Evolutionary conservation across 73 alveolate species (phyloP), one percentile per base, ranked within the genome.

Genomic region (Paramecium octaurelia): DNA sequence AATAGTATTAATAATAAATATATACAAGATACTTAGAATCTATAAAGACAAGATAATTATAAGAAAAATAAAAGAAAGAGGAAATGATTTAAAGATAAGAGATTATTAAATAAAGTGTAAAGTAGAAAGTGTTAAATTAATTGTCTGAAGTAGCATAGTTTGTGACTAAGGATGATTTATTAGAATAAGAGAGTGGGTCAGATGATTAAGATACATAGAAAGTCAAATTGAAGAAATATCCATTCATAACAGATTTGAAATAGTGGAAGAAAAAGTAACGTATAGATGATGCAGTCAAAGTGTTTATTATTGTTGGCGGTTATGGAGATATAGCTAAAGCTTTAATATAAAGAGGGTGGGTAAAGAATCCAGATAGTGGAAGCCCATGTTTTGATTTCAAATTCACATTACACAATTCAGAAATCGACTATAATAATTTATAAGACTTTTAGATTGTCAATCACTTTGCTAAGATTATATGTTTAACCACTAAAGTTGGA

Each of bases 401-500:
- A 48, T 97, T 96, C 96, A 95, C 98, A 14, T 93, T 98, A 46
- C 94, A 97, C 90, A 92, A 95, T 14, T 96, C 94, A 87, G 99
- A 98, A 73, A 93, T 98, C 12, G 98, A 98, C 70, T 96, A 96
- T 84, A 92, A 93, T 69, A 92, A 89, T 89, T 93, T 98, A 84
- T 92, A 96, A 54, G 97, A 95, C 36, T 60, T 92, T 50, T 95
- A 97, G 86, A 95, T 98, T 6, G 96, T 95, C 18, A 97, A 97
- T 89, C 99, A 98, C 91, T 97, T 96, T 88, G 93, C 93, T 73
- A 95, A 94, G 93, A 95, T 95, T 54, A 93, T 98, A 0, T 97
- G 97, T 31, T 93, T 98, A 35, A 97, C 99, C 1, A 97, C 99
- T 16, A 98, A 98, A 86, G 98, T 95, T 14, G 99, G 99, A 35